Evolutionary conservation across 2,329 filamentous ascomycete genomes (phyloP), one percentile per base, ranked within the genome.

Genomic region (Scopulariopsis brevicaulis): DNA sequence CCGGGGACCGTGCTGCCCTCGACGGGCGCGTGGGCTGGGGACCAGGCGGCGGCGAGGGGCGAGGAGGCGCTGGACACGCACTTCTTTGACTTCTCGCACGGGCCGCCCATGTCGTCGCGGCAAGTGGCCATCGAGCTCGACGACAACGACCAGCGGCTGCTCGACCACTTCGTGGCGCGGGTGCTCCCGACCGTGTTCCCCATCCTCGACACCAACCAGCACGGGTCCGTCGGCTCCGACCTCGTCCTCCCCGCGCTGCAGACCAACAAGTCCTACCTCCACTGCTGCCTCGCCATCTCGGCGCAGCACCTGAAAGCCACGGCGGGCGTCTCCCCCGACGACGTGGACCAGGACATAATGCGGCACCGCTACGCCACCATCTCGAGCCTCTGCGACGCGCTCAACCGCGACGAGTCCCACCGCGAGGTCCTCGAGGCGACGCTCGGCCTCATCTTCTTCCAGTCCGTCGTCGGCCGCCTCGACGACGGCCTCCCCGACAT

Each of bases 381-480:
- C 64, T 86, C 87, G 10, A 85, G 90, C 64, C 81, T 97, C 3
- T 96, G 91, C 70, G 85, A 91, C 62, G 86, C 90, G 0, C 80
- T 97, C 58, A 85, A 85, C 67, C 79, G 80, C 60, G 91, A 96
- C 68, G 85, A 86, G 67, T 80, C 96, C 68, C 91, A 96, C 69
- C 81, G 87, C 60, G 84, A 94, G 70, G 95, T 96, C 65, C 83
- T 97, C 14, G 93, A 97, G 72, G 91, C 93, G 1, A 91, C 92
- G 0, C 80, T 97, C 5, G 91, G 89, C 56, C 91, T 97, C 83
- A 96, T 96, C 69, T 94, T 96, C 75, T 95, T 96, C 76, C 90
- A 96, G 69, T 94, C 89, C 74, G 87, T 90, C 28, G 93, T 97
- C 62, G 93, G 93, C 57, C 84, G 89, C 65, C 85, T 87, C 40